Base-by-base conservation (phyloP, 2,329 filamentous ascomycete genomes). In the Escovopsis weberi region DNA sequence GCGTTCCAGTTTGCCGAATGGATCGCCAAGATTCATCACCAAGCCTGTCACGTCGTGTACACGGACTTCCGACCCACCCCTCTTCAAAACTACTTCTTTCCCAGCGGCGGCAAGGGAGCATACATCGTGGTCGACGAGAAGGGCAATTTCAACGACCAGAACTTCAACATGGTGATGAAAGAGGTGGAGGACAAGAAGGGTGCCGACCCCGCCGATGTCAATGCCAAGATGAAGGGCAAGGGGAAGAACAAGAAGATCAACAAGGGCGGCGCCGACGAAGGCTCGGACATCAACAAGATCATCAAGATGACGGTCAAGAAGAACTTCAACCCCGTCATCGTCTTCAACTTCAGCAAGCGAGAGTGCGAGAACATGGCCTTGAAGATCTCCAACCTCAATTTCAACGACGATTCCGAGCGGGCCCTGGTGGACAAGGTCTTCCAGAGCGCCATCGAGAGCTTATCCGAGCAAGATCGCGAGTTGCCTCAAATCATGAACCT, bases 1-100 rank as follows among this genome's bases (percentile, higher is more conserved):
- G 88, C 91, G 41, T 95, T 96, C 76, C 91, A 98, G 62, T 98
- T 98, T 55, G 91, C 91, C 52, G 89, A 98, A 62, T 98, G 91
- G 91, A 94, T 98, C 55, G 87, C 85, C 53, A 96, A 96, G 66
- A 96, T 89, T 45, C 93, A 98, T 61, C 83, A 85, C 50, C 93
- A 98, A 58, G 89, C 91, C 6, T 98, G 91, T 53, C 93, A 98
- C 70, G 93, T 98, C 48, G 91, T 98, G 3, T 98, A 98, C 63
- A 98, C 91, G 41, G 89, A 98, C 64, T 98, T 96, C 70, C 78
- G 91, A 57, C 91, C 91, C 18, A 98, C 91, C 0, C 91, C 91
- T 1, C 67, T 98, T 30, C 91, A 98, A 57, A 91, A 96, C 62
- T 98, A 98, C 66, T 93, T 96, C 65, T 96, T 94, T 65, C 91